These are phyloP conservation scores for Echinochloa phyllopogon DNA, from an alignment of 176 grass and related monocot species.

Conservation along the genomic window DNA sequence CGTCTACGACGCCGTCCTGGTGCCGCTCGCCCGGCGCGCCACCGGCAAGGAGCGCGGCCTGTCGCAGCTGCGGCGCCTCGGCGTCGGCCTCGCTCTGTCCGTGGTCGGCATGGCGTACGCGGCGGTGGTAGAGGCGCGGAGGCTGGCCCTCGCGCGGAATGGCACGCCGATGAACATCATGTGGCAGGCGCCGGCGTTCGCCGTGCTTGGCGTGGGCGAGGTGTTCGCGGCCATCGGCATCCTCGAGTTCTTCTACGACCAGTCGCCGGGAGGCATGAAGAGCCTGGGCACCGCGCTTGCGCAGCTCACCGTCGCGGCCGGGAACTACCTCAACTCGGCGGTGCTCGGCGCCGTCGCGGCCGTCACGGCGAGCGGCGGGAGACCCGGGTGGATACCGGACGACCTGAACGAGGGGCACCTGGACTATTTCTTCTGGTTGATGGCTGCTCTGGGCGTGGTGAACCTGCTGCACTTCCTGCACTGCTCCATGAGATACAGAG, in stretches of 20 bases:
- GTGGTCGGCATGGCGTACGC: conserved; percentile 19
- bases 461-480: conserved; percentile 13
- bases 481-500: neutral
- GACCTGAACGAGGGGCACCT: conserved; percentile 13
- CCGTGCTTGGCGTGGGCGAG: conserved; percentile 39
- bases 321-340: conserved; percentile 46
- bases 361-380: neutral
- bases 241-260: conserved; percentile 54
- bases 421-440: conserved; percentile 36
- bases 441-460: neutral
- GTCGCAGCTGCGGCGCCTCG: conserved; percentile 38
- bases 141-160: neutral
- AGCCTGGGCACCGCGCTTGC: conserved; percentile 40
- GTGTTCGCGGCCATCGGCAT: conserved; percentile 40
- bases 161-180: conserved; percentile 7
- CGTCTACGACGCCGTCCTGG: conserved; percentile 27
- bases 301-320: conserved; percentile 1
- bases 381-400: conserved; percentile 29
- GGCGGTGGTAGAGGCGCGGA: conserved; percentile 31
- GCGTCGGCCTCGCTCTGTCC: conserved; percentile 34
- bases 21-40: conserved; percentile 29
- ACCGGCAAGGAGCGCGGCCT: conserved; percentile 37
- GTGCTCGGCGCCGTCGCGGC: neutral
- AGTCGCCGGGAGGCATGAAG: conserved; percentile 48
- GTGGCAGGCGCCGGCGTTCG: conserved; percentile 40